Evolutionary conservation across 129 eudicot species (phyloP).

Genomic region (Calendula officinalis): DNA sequence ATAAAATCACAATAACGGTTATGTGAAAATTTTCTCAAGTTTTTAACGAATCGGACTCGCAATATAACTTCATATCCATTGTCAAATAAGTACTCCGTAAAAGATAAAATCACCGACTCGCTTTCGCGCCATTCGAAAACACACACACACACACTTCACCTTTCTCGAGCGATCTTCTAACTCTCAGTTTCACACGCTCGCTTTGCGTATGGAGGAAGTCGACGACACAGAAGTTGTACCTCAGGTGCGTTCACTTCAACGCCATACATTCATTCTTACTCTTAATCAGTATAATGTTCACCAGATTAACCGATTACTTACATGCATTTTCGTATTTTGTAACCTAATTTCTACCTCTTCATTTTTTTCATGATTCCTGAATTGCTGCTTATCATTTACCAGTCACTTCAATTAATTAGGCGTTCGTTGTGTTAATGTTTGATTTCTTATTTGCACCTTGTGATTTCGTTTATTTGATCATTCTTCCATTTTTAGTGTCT

Average conservation of each 20-base stretch:
- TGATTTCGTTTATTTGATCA: not conserved
- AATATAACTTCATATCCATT: not conserved
- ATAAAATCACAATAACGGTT: too few species aligned
- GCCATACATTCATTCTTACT: not conserved
- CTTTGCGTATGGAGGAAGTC: constrained; percentile 48
- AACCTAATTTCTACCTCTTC: not conserved
- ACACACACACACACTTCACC: not conserved
- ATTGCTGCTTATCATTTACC: not conserved
- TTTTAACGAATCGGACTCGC: not conserved
- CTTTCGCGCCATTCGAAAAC: constrained; percentile 13
- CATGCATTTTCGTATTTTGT: constrained; percentile 1
- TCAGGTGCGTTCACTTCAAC: constrained; percentile 35
- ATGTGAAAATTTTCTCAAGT: not conserved
- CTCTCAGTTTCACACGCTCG: not conserved
- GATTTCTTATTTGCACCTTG: not conserved
- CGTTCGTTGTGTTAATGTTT: not conserved
- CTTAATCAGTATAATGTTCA: not conserved
- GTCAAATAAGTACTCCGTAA: not conserved
- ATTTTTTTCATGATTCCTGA: not conserved
- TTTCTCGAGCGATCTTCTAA: too few species aligned
- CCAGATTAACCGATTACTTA: constrained; percentile 4
- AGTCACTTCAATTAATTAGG: not conserved
- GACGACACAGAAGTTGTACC: constrained; percentile 56
- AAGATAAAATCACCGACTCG: not conserved
- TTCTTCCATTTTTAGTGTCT: too few species aligned